Evolutionary conservation across 495 filamentous ascomycete species (phyloP), one percentile per base, ranked within the genome.

Genomic region (Daldinia bambusicola): DNA sequence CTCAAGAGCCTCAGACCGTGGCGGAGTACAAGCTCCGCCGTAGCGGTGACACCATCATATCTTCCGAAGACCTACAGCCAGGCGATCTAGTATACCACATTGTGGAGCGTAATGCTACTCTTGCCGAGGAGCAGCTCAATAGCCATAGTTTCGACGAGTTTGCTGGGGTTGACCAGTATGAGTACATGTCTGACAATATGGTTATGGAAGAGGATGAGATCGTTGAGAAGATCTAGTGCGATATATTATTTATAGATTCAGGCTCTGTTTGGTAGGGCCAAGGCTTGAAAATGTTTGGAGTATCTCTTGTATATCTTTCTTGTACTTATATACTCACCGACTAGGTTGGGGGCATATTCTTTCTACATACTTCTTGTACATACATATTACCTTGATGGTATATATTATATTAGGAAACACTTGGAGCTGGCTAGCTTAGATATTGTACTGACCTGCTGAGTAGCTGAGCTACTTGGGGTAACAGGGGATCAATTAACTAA

Each of bases 21-120:
- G 30, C 12, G 6, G 50, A 53, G 50, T 53, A 53, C 50, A 53
- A 32, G 50, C 50, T 53, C 26, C 50, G 50, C 13, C 22, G 13
- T 20, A 53, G 50, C 22, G 50, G 30, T 4, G 50, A 53, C 13
- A 53, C 50, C 22, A n/a, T 53, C 22, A 8, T 32, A 5, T 31
- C 50, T 4, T 53, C 50, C 22, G 50, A 53, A 7, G 26, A 53
- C 50, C 12, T 53, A 20, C 26, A n/a, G 12, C 50, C 50, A 2
- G 50, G 50, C n/a, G 50, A 53, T 32, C 13, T 53, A 2, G 50
- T 53, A 30, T 53, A 53, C 50, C 50, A 32, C 26, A 32, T 53
- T 6, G 50, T 53, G 26, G 50, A 53, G 50, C 50, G 22, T 9
- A 53, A 53, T 9, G 22, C 26, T 10, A 53, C 50, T 12, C 22